Percentiles rank a stretch among this genome's conserved stretches.
phyloP scores from a whole-genome alignment of 169 alveolate species.

The Babesia divergens region DNA sequence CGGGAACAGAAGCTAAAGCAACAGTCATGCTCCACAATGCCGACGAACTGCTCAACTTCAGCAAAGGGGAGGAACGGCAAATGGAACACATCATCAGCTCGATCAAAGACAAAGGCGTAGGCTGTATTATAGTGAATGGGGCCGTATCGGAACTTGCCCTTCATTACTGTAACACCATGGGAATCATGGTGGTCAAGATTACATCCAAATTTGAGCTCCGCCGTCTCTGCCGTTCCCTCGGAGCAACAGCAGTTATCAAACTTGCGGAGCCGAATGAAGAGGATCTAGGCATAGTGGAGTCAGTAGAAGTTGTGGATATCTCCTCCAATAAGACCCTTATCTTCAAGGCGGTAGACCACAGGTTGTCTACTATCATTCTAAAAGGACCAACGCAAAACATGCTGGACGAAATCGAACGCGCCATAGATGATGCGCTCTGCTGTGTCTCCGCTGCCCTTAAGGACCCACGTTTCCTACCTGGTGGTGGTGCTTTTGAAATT shows the following conservation, averaged over 20 bases:
- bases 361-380: constrained; percentile 89
- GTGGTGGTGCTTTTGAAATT: constrained; percentile 96
- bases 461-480: constrained; percentile 89
- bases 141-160: constrained; percentile 95
- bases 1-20: constrained; percentile 97
- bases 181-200: constrained; percentile 89
- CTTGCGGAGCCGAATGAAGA: constrained; percentile 92
- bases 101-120: constrained; percentile 87
- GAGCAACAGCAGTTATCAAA: constrained; percentile 93
- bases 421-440: constrained; percentile 88
- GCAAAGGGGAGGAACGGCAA: constrained; percentile 89
- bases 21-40: constrained; percentile 97
- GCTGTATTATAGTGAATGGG: constrained; percentile 90
- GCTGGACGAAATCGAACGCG: constrained; percentile 98
- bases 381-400: constrained; percentile 96
- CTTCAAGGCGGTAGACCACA: constrained; percentile 75
- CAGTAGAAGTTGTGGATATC: constrained; percentile 89
- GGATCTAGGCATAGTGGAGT: constrained; percentile 92
- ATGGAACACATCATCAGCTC: constrained; percentile 84
- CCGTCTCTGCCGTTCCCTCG: constrained; percentile 92
- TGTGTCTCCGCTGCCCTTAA: constrained; percentile 80
- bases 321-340: constrained; percentile 86
- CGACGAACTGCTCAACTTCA: constrained; percentile 88
- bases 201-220: constrained; percentile 92
- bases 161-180: constrained; percentile 95